A percentile compares a stretch with the other conserved stretches of the same genome.
phyloP scores from a whole-genome alignment of 2,329 filamentous ascomycete species.

The Fusarium humuli region DNA sequence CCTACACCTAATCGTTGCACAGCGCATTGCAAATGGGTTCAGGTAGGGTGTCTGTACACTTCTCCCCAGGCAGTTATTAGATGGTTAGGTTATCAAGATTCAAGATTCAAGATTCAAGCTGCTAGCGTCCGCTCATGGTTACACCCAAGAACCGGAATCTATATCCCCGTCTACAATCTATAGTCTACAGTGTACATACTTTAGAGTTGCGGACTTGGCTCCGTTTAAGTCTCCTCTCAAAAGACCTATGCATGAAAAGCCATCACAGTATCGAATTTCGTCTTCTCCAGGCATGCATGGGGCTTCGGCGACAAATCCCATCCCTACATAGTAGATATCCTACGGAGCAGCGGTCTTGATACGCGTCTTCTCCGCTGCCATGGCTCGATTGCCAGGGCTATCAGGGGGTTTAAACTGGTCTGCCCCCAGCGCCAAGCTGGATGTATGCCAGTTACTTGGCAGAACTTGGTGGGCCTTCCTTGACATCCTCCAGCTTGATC shows the following conservation, averaged over 20 bases:
- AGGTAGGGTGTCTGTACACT: not conserved
- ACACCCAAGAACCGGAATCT: not conserved
- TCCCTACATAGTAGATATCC: not conserved
- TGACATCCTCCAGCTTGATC: not conserved
- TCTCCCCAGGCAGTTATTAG: not conserved
- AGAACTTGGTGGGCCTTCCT: slow-evolving; percentile 18
- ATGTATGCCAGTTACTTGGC: slow-evolving; percentile 25
- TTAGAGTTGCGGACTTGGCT: not conserved
- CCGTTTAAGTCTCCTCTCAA: not conserved
- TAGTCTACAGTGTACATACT: not conserved
- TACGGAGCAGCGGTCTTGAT: slow-evolving; percentile 18
- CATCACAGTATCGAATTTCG: not conserved
- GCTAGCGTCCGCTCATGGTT: not conserved
- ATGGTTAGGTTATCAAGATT: not conserved
- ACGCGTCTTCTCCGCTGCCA: slow-evolving; percentile 25
- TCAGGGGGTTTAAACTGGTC: slow-evolving; percentile 33
- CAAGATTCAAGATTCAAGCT: not conserved
- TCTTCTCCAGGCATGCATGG: slow-evolving; percentile 8
- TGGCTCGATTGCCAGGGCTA: slow-evolving; percentile 28
- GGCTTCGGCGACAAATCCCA: slow-evolving; percentile 20
- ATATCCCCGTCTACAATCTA: slow-evolving; percentile 3
- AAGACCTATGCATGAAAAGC: not conserved
- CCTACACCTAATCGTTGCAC: not conserved
- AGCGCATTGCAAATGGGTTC: not conserved
- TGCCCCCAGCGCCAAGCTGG: slow-evolving; percentile 32